These are phyloP conservation scores for Rubia balearica DNA, from an alignment of 305 asterid genomes.

Conservation along the genomic window DNA sequence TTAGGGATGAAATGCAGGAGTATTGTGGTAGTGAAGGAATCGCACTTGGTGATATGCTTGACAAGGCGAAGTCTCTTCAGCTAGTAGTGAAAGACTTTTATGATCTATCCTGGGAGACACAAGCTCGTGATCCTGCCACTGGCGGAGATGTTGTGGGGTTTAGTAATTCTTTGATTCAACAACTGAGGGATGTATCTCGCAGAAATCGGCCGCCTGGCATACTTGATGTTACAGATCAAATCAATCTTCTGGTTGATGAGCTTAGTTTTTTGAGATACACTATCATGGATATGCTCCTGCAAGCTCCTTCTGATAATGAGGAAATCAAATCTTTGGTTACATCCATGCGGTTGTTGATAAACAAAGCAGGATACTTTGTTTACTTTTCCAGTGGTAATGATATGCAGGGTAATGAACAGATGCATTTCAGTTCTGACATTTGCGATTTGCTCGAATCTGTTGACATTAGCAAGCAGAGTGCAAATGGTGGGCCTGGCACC, in stretches of 20 bases:
- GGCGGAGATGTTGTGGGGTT: background rate
- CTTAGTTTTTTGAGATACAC: background rate
- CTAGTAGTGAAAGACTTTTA: background rate
- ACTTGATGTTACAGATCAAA: background rate
- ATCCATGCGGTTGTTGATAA: background rate
- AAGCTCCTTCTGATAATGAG: background rate
- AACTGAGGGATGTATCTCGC: background rate
- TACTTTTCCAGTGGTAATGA: background rate
- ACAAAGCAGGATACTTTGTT: background rate
- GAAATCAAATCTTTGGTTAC: background rate
- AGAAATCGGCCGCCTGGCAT: background rate
- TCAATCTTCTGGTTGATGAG: background rate
- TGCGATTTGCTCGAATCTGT: conserved; percentile 2
- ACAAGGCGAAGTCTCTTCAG: background rate
- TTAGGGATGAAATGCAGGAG: background rate
- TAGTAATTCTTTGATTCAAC: background rate
- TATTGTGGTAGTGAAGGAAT: background rate
- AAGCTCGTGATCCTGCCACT: background rate
- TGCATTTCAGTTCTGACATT: background rate
- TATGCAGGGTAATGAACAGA: background rate
- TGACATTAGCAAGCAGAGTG: background rate
- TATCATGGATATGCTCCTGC: background rate
- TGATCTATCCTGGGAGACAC: background rate
- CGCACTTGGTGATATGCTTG: background rate
- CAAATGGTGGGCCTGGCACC: background rate